phyloP scores from a whole-genome alignment of 306 rosid genomes.

The Citrullus colocynthis region DNA sequence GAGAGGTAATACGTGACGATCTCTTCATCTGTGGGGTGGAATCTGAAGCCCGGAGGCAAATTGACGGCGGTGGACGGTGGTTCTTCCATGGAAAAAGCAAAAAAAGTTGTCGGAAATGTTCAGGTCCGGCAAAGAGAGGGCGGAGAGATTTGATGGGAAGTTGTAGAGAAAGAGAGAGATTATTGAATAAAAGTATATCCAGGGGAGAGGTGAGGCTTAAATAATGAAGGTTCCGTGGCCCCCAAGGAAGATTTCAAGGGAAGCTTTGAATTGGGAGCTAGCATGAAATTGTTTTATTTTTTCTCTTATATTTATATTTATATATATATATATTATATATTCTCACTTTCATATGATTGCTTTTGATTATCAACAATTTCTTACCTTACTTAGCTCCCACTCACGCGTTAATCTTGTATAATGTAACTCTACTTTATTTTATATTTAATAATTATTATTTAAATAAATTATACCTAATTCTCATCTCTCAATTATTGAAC shows the following conservation, averaged over 20 bases:
- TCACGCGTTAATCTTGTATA: too few relatives aligned
- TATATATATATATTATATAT: not conserved
- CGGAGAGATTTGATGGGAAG: not conserved
- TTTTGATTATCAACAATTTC: too few relatives aligned
- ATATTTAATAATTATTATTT: too few relatives aligned
- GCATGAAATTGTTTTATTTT: not conserved
- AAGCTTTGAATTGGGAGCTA: not conserved
- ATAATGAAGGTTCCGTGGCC: not conserved
- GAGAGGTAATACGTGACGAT: constrained; percentile 52
- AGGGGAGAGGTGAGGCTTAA: not conserved
- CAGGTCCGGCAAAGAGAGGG: not conserved
- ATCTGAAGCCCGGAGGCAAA: constrained; percentile 92
- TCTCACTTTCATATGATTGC: too few relatives aligned
- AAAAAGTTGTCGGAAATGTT: not conserved
- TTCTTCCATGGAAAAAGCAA: not conserved
- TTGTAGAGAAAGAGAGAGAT: not conserved
- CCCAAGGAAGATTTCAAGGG: not conserved
- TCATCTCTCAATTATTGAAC: too few relatives aligned
- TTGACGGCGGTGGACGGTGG: constrained; percentile 2
- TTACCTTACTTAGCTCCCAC: too few relatives aligned
- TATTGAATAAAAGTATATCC: not conserved
- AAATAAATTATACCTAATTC: too few relatives aligned
- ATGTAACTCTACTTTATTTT: too few relatives aligned
- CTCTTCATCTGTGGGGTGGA: constrained; percentile 90
- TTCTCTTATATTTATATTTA: too few relatives aligned